Conservation (phyloP, 192 early-diverging fungal species). For the Anaeromyces robustus region DNA sequence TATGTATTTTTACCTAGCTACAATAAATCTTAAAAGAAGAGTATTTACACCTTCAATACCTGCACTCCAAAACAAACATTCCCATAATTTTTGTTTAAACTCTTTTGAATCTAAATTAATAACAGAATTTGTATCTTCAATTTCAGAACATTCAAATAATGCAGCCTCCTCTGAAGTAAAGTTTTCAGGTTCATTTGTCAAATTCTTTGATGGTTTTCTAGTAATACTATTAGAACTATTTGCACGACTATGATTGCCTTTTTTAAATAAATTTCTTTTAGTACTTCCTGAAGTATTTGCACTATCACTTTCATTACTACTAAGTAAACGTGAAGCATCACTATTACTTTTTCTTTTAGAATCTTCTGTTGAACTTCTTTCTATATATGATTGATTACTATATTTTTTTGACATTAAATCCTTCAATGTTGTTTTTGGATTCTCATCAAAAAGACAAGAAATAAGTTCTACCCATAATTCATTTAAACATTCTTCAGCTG, state of each 20-base stretch:
- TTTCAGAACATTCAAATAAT: background rate
- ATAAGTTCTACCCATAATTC: background rate
- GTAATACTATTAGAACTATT: background rate
- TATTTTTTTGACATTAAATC: background rate
- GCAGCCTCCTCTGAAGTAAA: background rate
- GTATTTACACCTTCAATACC: background rate
- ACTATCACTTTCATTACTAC: background rate
- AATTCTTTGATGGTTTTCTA: background rate
- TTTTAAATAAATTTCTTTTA: background rate
- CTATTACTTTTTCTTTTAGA: background rate
- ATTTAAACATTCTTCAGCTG: background rate
- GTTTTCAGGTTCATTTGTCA: background rate
- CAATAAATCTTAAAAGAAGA: background rate
- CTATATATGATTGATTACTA: background rate
- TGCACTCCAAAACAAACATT: background rate
- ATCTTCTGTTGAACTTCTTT: background rate
- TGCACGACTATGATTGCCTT: background rate
- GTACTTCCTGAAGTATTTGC: background rate
- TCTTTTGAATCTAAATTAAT: background rate
- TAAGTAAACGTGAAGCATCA: background rate
- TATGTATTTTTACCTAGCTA: background rate
- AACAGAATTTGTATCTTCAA: background rate
- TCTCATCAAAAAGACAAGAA: background rate
- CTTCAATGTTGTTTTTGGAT: background rate
- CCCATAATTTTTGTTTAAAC: background rate